A percentile compares a stretch with the other conserved stretches of the same genome.
Evolutionary conservation across 2,329 filamentous ascomycete species (phyloP).

Genomic region (Microascus cirrosus): DNA sequence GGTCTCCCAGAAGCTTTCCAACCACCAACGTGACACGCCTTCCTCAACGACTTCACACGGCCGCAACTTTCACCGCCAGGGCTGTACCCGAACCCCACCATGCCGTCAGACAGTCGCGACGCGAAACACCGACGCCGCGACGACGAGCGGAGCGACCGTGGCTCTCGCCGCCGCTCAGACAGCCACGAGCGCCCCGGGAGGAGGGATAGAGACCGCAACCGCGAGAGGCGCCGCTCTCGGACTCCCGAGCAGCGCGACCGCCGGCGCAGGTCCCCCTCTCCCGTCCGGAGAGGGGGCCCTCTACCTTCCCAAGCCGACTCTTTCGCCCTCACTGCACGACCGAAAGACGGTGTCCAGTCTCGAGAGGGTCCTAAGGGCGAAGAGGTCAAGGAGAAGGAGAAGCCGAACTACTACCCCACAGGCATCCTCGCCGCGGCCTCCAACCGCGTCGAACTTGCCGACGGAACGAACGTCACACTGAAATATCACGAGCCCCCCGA

Average conservation of each 20-base stretch:
- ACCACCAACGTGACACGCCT: neutral
- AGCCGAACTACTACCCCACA: constrained; percentile 74
- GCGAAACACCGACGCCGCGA: neutral
- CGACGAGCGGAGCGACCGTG: neutral
- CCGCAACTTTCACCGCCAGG: too few relatives aligned
- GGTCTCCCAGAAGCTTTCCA: neutral
- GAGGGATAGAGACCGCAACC: neutral
- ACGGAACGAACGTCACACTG: constrained; percentile 65
- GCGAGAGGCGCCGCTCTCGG: neutral
- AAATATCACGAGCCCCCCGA: constrained; percentile 96
- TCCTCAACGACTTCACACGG: neutral
- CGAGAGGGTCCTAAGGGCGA: constrained; percentile 14
- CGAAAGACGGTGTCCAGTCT: neutral
- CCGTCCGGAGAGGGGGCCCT: constrained; percentile 28
- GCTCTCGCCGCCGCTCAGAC: neutral
- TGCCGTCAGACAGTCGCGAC: neutral
- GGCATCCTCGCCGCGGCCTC: constrained; percentile 80
- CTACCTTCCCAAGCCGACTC: constrained; percentile 49
- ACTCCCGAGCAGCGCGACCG: neutral
- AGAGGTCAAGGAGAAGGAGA: constrained; percentile 57
- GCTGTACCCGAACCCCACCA: neutral
- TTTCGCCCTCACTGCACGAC: constrained; percentile 36
- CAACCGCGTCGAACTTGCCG: constrained; percentile 61
- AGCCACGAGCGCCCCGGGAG: neutral
- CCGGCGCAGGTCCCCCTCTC: constrained; percentile 8